Conservation (phyloP, 495 filamentous ascomycete genomes). For the Saxophila tyrrhenica region DNA sequence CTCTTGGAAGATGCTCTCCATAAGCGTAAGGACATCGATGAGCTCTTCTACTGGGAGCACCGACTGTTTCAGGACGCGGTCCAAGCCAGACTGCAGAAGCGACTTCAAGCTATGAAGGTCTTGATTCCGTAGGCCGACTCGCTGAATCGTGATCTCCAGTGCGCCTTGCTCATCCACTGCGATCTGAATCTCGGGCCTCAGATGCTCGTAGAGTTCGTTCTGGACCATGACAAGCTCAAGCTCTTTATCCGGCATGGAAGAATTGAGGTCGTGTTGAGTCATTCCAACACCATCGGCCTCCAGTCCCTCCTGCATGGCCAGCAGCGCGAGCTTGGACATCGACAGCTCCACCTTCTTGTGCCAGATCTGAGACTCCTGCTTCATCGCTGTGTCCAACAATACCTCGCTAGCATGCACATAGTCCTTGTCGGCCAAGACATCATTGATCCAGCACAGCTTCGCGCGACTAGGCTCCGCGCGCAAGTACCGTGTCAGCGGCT, state of each 20-base stretch:
- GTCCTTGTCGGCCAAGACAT: slow-evolving; percentile 60
- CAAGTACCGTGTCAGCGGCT: slow-evolving; percentile 59
- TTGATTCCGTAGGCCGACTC: slow-evolving; percentile 45
- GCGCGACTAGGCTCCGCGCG: slow-evolving; percentile 54
- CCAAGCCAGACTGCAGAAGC: slow-evolving; percentile 53
- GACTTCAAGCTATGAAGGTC: slow-evolving; percentile 51
- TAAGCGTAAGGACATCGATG: slow-evolving; percentile 73
- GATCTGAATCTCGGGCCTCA: slow-evolving; percentile 44
- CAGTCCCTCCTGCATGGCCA: slow-evolving; percentile 45
- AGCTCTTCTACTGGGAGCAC: slow-evolving; percentile 55
- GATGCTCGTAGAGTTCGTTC: slow-evolving; percentile 53
- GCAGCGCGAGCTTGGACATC: slow-evolving; percentile 65
- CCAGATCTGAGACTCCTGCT: slow-evolving; percentile 66
- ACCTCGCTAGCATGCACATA: slow-evolving; percentile 57
- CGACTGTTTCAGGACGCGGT: slow-evolving; percentile 53
- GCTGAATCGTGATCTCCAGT: slow-evolving; percentile 58
- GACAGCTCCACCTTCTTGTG: slow-evolving; percentile 84
- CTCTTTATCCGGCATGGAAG: slow-evolving; percentile 42
- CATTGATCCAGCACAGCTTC: slow-evolving; percentile 90
- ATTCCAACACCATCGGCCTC: slow-evolving; percentile 19
- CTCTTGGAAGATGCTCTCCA: slow-evolving; percentile 30
- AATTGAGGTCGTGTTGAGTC: background rate
- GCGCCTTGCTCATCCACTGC: slow-evolving; percentile 72
- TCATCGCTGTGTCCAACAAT: slow-evolving; percentile 52
- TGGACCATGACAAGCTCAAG: slow-evolving; percentile 60